A percentile compares a stretch with the other conserved stretches of the same genome.
phyloP scores from a whole-genome alignment of 1,284 basidiomycete species.

The Microbotryum intermedium region DNA sequence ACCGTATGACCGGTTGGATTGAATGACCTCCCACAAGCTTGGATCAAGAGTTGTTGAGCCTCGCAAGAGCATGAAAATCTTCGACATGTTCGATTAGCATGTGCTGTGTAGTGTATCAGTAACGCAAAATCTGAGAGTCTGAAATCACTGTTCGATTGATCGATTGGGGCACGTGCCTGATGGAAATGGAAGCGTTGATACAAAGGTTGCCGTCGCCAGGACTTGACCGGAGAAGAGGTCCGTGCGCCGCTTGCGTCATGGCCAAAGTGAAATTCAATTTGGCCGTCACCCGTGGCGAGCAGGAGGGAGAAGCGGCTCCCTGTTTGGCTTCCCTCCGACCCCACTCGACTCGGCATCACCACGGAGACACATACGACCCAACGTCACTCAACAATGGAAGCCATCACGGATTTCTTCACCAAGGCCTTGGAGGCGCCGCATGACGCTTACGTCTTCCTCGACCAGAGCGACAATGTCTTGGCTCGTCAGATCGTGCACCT shows the following conservation, averaged over 20 bases:
- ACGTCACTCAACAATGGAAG: not conserved
- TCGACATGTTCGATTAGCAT: not conserved
- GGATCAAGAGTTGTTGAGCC: no score
- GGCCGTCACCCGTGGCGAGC: no score
- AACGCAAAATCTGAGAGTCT: not conserved
- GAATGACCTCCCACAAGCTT: no score
- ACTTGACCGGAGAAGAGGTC: no score
- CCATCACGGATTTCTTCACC: not conserved
- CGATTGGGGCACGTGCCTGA: no score
- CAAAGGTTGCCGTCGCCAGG: no score
- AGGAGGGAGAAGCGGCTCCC: no score
- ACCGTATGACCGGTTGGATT: no score
- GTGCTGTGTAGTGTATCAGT: not conserved
- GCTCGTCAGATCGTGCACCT: not conserved
- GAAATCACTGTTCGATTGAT: not conserved
- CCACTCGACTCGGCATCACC: not conserved
- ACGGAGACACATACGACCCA: not conserved
- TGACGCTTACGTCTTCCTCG: not conserved
- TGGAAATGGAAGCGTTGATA: no score
- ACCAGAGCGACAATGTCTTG: not conserved
- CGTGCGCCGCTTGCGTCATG: not conserved
- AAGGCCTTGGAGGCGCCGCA: not conserved
- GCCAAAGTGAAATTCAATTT: not conserved
- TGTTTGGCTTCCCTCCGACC: not conserved
- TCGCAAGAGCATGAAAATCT: not conserved